Evolutionary conservation across 2,329 filamentous ascomycete genomes (phyloP).

Genomic region (Aspergillus phoenicis): DNA sequence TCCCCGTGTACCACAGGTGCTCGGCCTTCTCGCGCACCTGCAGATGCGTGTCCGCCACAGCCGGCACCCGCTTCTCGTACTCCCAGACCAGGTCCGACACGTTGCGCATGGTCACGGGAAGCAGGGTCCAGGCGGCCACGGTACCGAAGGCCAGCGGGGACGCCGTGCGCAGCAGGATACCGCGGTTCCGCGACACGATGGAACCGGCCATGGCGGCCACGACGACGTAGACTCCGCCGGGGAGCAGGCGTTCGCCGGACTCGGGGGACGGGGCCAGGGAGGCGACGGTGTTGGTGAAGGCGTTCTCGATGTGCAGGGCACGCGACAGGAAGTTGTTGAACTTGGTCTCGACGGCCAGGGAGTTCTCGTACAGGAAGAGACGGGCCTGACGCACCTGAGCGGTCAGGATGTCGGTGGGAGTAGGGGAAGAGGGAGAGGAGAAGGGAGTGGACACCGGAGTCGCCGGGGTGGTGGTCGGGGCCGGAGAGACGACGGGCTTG

Average conservation of each 20-base stretch:
- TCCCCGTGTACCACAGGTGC: constrained; percentile 71
- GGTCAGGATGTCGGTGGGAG: constrained; percentile 87
- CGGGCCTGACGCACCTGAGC: constrained; percentile 78
- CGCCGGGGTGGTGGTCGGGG: constrained; percentile 57
- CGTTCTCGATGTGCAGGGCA: constrained; percentile 82
- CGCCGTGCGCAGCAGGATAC: constrained; percentile 75
- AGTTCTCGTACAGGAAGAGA: constrained; percentile 76
- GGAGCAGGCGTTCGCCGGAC: constrained; percentile 85
- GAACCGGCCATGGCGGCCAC: constrained; percentile 93
- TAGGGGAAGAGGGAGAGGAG: constrained; percentile 54
- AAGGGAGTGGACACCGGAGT: constrained; percentile 59
- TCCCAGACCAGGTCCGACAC: constrained; percentile 83
- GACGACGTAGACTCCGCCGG: constrained; percentile 86
- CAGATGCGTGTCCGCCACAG: constrained; percentile 78
- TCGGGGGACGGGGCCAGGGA: constrained; percentile 83
- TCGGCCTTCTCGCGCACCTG: constrained; percentile 68
- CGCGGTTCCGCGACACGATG: constrained; percentile 86
- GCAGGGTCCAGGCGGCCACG: constrained; percentile 77
- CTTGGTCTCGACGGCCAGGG: constrained; percentile 73
- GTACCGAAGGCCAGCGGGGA: constrained; percentile 79
- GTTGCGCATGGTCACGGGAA: constrained; percentile 90
- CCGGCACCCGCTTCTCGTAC: constrained; percentile 88
- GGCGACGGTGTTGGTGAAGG: constrained; percentile 85
- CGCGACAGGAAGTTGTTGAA: constrained; percentile 81
- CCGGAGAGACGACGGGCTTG: constrained; percentile 25